A percentile compares a stretch with the other conserved stretches of the same genome.
These are phyloP conservation scores for Apiospora hydei DNA, from an alignment of 2,329 filamentous ascomycete genomes.

Conservation along the genomic window DNA sequence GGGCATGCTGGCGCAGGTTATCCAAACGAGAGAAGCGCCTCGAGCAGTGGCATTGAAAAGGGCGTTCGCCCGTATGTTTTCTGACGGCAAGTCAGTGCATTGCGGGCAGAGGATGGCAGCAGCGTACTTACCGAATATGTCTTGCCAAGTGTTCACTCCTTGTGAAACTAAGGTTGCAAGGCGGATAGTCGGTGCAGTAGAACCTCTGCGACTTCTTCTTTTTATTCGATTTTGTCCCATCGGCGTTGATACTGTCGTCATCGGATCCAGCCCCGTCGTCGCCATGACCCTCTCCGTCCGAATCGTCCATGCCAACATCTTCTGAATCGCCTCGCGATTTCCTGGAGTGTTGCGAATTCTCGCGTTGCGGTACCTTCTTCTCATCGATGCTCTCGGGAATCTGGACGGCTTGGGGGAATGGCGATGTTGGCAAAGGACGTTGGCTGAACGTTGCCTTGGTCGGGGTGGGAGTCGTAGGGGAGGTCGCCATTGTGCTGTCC, in stretches of 20 bases:
- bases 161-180: conserved; percentile 93
- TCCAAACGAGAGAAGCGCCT: conserved; percentile 92
- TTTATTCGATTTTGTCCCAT: conserved; percentile 76
- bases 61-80: conserved; percentile 96
- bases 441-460: conserved; percentile 67
- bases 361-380: conserved; percentile 54
- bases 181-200: conserved; percentile 94
- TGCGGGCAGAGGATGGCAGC: conserved; percentile 21
- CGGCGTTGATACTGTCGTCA: conserved; percentile 68
- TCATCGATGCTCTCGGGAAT: conserved; percentile 55
- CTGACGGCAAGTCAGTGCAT: conserved; percentile 53
- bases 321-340: conserved; percentile 66
- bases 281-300: conserved; percentile 67
- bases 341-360: conserved; percentile 66
- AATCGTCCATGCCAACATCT: conserved; percentile 80
- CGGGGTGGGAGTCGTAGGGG: conserved; percentile 60
- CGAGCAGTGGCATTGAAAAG: conserved; percentile 95
- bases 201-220: conserved; percentile 98
- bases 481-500: conserved; percentile 36
- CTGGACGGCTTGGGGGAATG: conserved; percentile 59
- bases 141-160: conserved; percentile 93
- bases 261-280: conserved; percentile 66
- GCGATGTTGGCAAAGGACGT: conserved; percentile 60
- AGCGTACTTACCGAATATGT: conserved; percentile 78
- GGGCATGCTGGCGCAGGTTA: conserved; percentile 94